Base-by-base conservation (phyloP, 2,329 filamentous ascomycete genomes). In the Alternaria ventricosa region DNA sequence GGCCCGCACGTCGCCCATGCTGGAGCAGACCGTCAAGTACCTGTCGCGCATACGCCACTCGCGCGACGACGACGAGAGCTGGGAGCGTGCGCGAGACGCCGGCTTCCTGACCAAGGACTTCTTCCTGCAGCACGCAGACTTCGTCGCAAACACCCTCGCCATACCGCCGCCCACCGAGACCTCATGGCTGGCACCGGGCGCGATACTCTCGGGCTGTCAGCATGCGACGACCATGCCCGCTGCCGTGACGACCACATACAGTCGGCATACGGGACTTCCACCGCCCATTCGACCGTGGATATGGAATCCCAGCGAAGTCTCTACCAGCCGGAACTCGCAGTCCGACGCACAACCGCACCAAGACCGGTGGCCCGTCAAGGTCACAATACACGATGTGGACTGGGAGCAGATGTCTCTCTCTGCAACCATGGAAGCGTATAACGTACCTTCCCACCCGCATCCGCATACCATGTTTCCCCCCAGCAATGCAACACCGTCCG, bases 391-490 rank as follows among this genome's bases (percentile, higher is more conserved):
- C 70, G 82, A 85, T 18, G 84, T 91, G 49, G 87, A 91, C 75
- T 85, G 85, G 70, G 80, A 83, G 5, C 82, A 80, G 18, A 89
- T 90, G 87, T 87, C 87, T 0, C 77, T 91, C 18, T 87, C 87
- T 22, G 89, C 89, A 5, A 90, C 88, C 8, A 91, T 91, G 89
- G 88, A 90, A 77, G 89, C 89, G 5, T 90, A 89, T 79, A 89
- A 91, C 69, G 88, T 90, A 12, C 88, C 88, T 3, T 83, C 82
- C 30, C 81, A 83, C 61, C 74, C 76, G 1, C 74, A 77, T 53
- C 66, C 72, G 9, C 71, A 75, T 50, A 65, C 77, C 65, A 44
- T 78, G 50, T 65, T 73, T 71, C 60, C 41, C 56, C 67, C 57
- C 57, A 69, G 64, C 23, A 46, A 25, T 9, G 28, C 58, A 13